phyloP scores from a whole-genome alignment of 345 rosid genomes.

The Melastoma malabathricum region DNA sequence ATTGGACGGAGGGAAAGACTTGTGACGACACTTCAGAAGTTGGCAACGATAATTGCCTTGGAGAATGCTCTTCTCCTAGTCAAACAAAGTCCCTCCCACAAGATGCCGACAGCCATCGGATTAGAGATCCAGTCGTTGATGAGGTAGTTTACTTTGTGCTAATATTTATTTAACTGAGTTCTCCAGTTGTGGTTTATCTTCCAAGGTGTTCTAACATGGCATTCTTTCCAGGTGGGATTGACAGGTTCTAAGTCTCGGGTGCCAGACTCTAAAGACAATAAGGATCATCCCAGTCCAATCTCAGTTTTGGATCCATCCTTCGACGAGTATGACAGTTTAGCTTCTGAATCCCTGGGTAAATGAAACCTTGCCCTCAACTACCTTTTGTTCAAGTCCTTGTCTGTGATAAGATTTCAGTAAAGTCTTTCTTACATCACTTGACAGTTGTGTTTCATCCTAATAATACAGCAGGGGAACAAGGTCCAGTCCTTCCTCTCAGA shows the following conservation, averaged over 20 bases:
- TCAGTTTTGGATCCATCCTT: slow-evolving; percentile 71
- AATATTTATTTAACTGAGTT: too few species aligned
- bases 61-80: slow-evolving; percentile 3
- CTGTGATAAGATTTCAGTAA: too few species aligned
- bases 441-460: not conserved
- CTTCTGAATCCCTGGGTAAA: slow-evolving; percentile 23
- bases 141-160: too few species aligned
- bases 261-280: slow-evolving; percentile 38
- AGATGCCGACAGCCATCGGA: too few species aligned
- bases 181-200: too few species aligned
- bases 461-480: slow-evolving; percentile 28
- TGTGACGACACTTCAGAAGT: slow-evolving; percentile 9
- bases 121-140: too few species aligned
- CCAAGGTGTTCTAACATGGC: too few species aligned
- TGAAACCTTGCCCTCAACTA: too few species aligned
- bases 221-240: slow-evolving; percentile 6
- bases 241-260: slow-evolving; percentile 37
- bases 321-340: slow-evolving; percentile 43
- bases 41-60: slow-evolving; percentile 1
- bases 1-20: slow-evolving; percentile 20
- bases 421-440: too few species aligned
- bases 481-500: slow-evolving; percentile 18
- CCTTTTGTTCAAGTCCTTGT: too few species aligned
- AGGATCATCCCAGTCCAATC: slow-evolving; percentile 90
- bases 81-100: not conserved